A percentile compares a stretch with the other conserved stretches of the same genome.
These are phyloP conservation scores for Huntiella decipiens DNA, from an alignment of 2,329 filamentous ascomycete species.

Conservation along the genomic window DNA sequence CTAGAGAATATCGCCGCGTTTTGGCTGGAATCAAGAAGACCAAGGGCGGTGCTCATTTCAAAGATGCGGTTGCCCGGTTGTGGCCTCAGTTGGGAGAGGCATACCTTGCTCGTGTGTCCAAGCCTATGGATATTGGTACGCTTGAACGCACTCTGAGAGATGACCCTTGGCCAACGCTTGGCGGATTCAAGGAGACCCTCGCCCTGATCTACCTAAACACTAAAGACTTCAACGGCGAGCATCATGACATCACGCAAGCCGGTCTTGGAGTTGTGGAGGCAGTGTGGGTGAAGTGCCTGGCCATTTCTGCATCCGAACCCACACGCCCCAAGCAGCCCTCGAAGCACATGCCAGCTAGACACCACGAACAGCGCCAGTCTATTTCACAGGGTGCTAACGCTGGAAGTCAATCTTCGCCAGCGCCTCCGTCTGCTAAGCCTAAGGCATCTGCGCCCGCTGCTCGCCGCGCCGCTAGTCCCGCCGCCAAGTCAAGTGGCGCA, in stretches of 20 bases:
- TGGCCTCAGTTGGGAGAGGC: conserved; percentile 61
- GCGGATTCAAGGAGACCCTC: conserved; percentile 56
- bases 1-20: conserved; percentile 42
- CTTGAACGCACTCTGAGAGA: conserved; percentile 67
- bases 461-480: conserved; percentile 23
- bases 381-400: conserved; percentile 14
- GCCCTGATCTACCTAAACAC: conserved; percentile 64
- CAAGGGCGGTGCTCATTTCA: conserved; percentile 58
- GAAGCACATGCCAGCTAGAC: conserved; percentile 24
- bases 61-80: conserved; percentile 55
- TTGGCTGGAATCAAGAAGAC: conserved; percentile 70
- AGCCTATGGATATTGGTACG: conserved; percentile 67
- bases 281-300: conserved; percentile 27
- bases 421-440: conserved; percentile 18
- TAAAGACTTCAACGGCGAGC: conserved; percentile 59
- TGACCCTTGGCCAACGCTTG: conserved; percentile 46
- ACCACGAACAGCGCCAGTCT: conserved; percentile 25
- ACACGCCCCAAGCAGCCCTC: conserved; percentile 32
- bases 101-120: conserved; percentile 46
- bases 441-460: conserved; percentile 15
- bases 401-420: neutral
- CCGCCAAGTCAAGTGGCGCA: conserved; percentile 27
- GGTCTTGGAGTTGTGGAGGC: conserved; percentile 36
- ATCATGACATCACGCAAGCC: conserved; percentile 50
- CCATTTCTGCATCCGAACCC: conserved; percentile 32